Percentiles rank a stretch among this genome's conserved stretches.
phyloP scores from a whole-genome alignment of 2,329 filamentous ascomycete species.

The Nemania diffusa region DNA sequence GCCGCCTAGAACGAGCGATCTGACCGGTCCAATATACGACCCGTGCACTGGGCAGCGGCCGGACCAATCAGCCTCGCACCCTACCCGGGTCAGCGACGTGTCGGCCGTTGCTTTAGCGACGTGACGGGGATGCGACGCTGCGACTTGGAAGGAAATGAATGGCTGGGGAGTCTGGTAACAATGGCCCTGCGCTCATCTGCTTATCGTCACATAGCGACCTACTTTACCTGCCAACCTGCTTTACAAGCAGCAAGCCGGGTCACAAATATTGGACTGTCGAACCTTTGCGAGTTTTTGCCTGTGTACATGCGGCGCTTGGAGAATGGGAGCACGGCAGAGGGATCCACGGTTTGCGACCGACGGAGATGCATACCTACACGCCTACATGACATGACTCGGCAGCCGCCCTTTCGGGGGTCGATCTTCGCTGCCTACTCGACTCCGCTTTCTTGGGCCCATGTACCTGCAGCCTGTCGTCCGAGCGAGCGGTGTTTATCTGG shows the following conservation, averaged over 20 bases:
- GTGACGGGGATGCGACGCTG: constrained; percentile 25
- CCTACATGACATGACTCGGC: too few species aligned
- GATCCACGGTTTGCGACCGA: not conserved
- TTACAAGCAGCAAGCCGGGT: not conserved
- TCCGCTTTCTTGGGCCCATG: not conserved
- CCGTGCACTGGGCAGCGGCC: not conserved
- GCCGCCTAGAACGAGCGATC: not conserved
- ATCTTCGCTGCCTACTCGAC: not conserved
- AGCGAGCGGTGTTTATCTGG: not conserved
- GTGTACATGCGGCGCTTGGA: not conserved
- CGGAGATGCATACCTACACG: not conserved
- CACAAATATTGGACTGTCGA: not conserved
- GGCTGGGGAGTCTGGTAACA: constrained; percentile 16
- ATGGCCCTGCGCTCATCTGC: not conserved
- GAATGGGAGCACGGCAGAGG: not conserved
- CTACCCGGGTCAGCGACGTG: constrained; percentile 1
- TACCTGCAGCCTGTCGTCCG: not conserved
- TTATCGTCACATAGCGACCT: not conserved
- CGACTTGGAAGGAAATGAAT: constrained; percentile 31
- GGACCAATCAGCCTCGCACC: constrained; percentile 18
- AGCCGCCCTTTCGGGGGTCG: too few species aligned
- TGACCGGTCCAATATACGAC: not conserved
- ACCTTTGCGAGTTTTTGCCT: not conserved
- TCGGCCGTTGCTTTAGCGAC: constrained; percentile 23
- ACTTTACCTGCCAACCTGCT: not conserved